Base-by-base conservation (phyloP, 2,329 filamentous ascomycete species). In the Penicillium decumbens region DNA sequence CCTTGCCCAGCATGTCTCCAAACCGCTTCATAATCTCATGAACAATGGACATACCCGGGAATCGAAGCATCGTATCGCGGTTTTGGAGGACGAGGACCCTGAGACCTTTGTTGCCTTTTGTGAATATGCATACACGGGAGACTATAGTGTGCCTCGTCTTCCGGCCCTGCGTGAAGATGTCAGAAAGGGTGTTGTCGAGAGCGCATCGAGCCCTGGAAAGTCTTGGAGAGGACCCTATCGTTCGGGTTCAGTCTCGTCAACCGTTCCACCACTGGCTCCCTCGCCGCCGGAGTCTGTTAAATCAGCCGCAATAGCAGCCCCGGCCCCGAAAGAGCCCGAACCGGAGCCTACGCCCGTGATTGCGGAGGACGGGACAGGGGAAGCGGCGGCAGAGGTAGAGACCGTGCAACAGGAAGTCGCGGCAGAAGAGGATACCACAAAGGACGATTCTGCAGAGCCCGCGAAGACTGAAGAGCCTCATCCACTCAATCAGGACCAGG, bases 91-190 rank as follows among this genome's bases (percentile, higher is more conserved):
- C 4, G 68, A 75, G 41, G 73, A 77, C 50, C 74, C 75, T 10
- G 70, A 73, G 39, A 77, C 75, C 1, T 78, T 79, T 50, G 64
- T 73, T 25, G 71, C 70, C 1, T 77, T 79, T 55, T 72, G 69
- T 52, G 71, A 78, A 53, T 78, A 73, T 65, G 74, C 74, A 10
- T 79, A 78, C 50, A 77, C 72, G 0, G 73, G 75, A 8, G 67
- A 76, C 45, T 78, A 77, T 51, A 66, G 57, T 9, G 68, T 71
- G 25, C 73, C 67, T 3, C 50, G 25, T 12, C 53, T 48, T 24
- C 63, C 64, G 8, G 54, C 56, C 27, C 53, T 35, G 9, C 50
- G 51, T 6, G 60, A 64, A 41, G 60, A 63, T 8, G 49, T 56
- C 12, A 54, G 46, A 9, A 33, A 50, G 24, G 53, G 55, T 3